These are phyloP conservation scores for Fusarium incarnatum DNA, from an alignment of 2,329 filamentous ascomycete genomes.

Conservation along the genomic window DNA sequence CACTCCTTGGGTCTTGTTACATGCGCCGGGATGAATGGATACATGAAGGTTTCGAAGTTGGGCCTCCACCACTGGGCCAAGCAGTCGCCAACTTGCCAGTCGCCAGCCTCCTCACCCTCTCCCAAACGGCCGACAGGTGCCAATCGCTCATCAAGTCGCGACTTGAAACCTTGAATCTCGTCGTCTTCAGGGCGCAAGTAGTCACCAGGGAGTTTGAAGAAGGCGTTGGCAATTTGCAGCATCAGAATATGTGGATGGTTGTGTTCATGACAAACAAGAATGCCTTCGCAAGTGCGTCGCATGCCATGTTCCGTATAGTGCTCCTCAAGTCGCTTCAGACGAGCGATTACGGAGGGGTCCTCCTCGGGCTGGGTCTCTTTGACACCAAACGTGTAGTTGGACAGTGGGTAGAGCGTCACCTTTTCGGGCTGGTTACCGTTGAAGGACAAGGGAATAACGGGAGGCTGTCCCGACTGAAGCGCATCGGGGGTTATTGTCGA, in stretches of 20 bases:
- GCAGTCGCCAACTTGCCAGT: slow-evolving; percentile 95
- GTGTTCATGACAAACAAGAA: slow-evolving; percentile 98
- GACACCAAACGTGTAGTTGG: slow-evolving; percentile 98
- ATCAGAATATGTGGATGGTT: slow-evolving; percentile 99
- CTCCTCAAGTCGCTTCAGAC: slow-evolving; percentile 93
- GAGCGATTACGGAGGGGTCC: slow-evolving; percentile 92
- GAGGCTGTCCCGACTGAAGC: slow-evolving; percentile 82
- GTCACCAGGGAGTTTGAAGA: slow-evolving; percentile 98
- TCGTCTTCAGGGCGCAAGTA: slow-evolving; percentile 91
- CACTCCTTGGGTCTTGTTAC: slow-evolving; percentile 97
- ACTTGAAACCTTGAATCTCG: slow-evolving; percentile 95
- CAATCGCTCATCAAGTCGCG: slow-evolving; percentile 89
- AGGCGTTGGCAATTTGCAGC: slow-evolving; percentile 99
- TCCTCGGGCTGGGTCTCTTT: slow-evolving; percentile 99
- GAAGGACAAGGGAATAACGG: slow-evolving; percentile 84
- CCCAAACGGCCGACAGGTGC: slow-evolving; percentile 90
- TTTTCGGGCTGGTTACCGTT: slow-evolving; percentile 89
- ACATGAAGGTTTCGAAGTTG: slow-evolving; percentile 99
- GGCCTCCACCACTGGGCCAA: slow-evolving; percentile 98
- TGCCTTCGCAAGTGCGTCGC: slow-evolving; percentile 96
- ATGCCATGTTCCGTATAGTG: slow-evolving; percentile 94
- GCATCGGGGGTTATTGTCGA: slow-evolving; percentile 83
- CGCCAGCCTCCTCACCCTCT: slow-evolving; percentile 83
- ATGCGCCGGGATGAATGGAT: slow-evolving; percentile 96
- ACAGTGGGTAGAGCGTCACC: slow-evolving; percentile 92